A percentile compares a stretch with the other conserved stretches of the same genome.
Conservation (phyloP, 129 eudicot genomes). For the Dittrichia graveolens region DNA sequence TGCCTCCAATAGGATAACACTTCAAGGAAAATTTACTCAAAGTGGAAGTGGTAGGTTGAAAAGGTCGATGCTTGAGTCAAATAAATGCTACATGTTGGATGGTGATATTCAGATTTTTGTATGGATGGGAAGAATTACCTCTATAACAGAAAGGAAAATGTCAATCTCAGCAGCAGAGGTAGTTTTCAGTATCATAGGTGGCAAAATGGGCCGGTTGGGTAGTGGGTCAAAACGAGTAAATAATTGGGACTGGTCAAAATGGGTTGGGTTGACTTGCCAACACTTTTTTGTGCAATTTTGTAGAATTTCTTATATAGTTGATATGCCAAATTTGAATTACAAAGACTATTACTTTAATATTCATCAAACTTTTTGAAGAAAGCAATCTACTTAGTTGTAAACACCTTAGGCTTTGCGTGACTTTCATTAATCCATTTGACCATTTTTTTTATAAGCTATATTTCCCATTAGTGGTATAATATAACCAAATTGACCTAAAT, state of each 20-base stretch:
- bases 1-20: constrained; percentile 40
- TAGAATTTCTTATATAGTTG: background rate
- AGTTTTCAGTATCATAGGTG: constrained; percentile 5
- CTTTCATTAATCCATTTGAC: background rate
- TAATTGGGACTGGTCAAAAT: background rate
- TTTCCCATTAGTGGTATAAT: background rate
- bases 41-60: constrained; percentile 45
- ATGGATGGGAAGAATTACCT: constrained; percentile 76
- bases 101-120: constrained; percentile 52
- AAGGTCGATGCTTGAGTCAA: constrained; percentile 51
- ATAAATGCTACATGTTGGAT: constrained; percentile 67
- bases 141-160: constrained; percentile 55
- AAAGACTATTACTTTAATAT: background rate
- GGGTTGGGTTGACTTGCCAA: background rate
- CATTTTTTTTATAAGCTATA: background rate
- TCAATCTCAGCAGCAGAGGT: constrained; percentile 64
- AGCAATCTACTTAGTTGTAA: background rate
- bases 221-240: background rate
- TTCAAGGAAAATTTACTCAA: constrained; percentile 54
- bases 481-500: background rate
- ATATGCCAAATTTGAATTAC: background rate
- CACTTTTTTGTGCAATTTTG: background rate
- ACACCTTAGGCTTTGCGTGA: background rate
- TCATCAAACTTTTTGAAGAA: background rate
- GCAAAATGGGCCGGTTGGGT: background rate